A percentile compares a stretch with the other conserved stretches of the same genome.
Evolutionary conservation across 441 rosid species (phyloP).

Genomic region (Populus tomentosa): DNA sequence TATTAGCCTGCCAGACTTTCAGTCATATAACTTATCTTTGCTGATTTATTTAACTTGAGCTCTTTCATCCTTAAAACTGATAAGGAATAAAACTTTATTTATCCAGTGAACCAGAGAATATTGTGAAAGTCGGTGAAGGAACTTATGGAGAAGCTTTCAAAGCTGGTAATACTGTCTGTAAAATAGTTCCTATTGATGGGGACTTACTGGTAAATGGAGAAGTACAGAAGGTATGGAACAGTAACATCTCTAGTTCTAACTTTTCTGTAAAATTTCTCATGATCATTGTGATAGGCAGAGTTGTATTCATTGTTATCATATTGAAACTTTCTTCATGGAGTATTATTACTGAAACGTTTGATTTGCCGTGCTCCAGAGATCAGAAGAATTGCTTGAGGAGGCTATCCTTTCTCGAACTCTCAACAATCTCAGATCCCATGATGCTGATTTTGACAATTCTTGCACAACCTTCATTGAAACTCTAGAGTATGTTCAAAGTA

Average conservation of each 20-base stretch:
- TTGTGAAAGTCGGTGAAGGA: constrained; percentile 92
- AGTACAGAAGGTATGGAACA: constrained; percentile 72
- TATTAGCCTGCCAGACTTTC: background rate
- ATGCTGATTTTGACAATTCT: constrained; percentile 29
- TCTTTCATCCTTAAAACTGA: constrained; percentile 15
- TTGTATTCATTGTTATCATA: background rate
- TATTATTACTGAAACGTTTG: constrained; percentile 13
- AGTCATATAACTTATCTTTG: background rate
- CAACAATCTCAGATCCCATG: constrained; percentile 48
- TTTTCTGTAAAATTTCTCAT: background rate
- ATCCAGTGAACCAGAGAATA: constrained; percentile 60
- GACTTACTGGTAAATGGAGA: constrained; percentile 85
- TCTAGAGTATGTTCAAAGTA: constrained; percentile 51
- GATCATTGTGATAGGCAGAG: background rate
- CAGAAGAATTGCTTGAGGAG: constrained; percentile 94
- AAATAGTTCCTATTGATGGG: constrained; percentile 96
- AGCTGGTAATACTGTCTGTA: constrained; percentile 81
- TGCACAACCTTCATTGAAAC: constrained; percentile 71
- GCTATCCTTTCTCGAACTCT: constrained; percentile 77
- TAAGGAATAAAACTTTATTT: constrained; percentile 18
- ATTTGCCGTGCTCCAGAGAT: constrained; percentile 55
- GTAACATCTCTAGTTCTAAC: background rate
- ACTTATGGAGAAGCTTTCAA: constrained; percentile 93
- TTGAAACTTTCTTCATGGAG: background rate
- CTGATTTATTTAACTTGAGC: constrained; percentile 8